Evolutionary conservation across 805 yeast genomes (phyloP).

Genomic region (Ogataea trehaloabstinens): DNA sequence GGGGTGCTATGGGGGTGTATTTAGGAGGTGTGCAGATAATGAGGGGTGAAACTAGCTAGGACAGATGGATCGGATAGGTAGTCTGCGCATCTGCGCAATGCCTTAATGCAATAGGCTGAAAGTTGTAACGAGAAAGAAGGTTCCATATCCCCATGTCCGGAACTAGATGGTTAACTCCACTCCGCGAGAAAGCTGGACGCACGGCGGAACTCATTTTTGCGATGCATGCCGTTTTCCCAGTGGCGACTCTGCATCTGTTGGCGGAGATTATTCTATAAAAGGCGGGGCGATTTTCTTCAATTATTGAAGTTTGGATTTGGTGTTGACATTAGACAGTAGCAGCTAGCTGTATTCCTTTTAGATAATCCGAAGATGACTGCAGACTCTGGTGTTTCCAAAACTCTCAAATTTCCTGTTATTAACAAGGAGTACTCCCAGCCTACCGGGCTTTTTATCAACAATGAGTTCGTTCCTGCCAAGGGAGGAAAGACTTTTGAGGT

Average conservation of each 20-base stretch:
- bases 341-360: too few species aligned
- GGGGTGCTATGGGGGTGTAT: not conserved
- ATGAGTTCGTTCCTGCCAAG: slow-evolving; percentile 56
- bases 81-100: too few species aligned
- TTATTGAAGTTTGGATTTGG: too few species aligned
- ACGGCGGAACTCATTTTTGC: too few species aligned
- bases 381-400: slow-evolving; percentile 19
- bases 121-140: too few species aligned
- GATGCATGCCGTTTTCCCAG: too few species aligned
- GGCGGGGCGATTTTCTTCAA: not conserved
- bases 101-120: too few species aligned
- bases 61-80: too few species aligned
- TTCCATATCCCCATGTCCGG: too few species aligned
- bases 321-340: too few species aligned
- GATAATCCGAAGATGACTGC: slow-evolving; percentile 17
- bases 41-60: not conserved
- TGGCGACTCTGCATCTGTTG: not conserved
- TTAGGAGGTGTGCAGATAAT: not conserved
- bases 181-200: too few species aligned
- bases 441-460: slow-evolving; percentile 63
- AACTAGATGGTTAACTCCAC: too few species aligned
- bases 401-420: slow-evolving; percentile 33
- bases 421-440: slow-evolving; percentile 36
- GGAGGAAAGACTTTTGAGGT: slow-evolving; percentile 61
- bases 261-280: not conserved